These are phyloP conservation scores for Trametes villosa DNA, from an alignment of 768 basidiomycete species.

Conservation along the genomic window DNA sequence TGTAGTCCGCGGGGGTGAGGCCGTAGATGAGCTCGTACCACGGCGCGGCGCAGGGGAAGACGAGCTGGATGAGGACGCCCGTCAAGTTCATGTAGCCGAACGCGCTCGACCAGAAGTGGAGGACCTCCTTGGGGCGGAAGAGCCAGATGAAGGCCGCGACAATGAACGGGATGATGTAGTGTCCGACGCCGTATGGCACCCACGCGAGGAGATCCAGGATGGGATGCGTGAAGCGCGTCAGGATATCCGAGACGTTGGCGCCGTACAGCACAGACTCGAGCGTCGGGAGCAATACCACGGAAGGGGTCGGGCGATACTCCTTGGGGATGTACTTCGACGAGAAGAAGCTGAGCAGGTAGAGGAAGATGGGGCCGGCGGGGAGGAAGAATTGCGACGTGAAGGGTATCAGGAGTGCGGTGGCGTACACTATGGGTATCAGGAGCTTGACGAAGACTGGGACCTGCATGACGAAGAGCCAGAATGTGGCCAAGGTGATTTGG, in stretches of 20 bases:
- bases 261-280: constrained; percentile 95
- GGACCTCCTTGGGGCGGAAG: constrained; percentile 78
- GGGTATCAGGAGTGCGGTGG: constrained; percentile 73
- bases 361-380: constrained; percentile 84
- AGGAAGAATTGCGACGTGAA: constrained; percentile 90
- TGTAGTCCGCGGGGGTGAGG: constrained; percentile 91
- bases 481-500: constrained; percentile 61
- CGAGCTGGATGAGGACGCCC: constrained; percentile 86
- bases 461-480: constrained; percentile 78
- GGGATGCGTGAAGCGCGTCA: constrained; percentile 93
- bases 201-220: constrained; percentile 92
- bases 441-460: constrained; percentile 74
- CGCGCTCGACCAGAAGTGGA: constrained; percentile 82
- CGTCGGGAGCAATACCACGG: constrained; percentile 91
- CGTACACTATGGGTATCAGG: constrained; percentile 73
- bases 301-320: constrained; percentile 76
- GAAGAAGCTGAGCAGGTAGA: constrained; percentile 88
- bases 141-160: constrained; percentile 88
- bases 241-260: constrained; percentile 96
- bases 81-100: constrained; percentile 94
- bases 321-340: constrained; percentile 85
- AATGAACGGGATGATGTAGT: constrained; percentile 87
- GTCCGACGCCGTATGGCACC: constrained; percentile 95
- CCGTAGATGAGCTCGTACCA: constrained; percentile 99
- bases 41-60: constrained; percentile 92